These are phyloP conservation scores for Sporothrix mexicana DNA, from an alignment of 2,329 filamentous ascomycete genomes.

Conservation along the genomic window DNA sequence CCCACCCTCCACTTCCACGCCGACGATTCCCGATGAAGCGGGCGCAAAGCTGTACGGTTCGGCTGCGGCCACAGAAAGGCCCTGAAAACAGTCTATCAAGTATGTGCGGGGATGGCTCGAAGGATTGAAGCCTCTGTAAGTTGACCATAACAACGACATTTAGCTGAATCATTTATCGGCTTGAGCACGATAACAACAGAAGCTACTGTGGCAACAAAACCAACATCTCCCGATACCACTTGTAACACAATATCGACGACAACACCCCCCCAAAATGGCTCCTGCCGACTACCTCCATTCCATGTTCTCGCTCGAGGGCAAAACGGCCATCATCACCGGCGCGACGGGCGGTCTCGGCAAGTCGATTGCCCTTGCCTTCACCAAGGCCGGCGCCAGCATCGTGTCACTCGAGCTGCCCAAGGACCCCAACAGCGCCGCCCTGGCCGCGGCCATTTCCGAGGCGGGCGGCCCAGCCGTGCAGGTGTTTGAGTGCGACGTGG, in stretches of 20 bases:
- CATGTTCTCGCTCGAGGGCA: constrained; percentile 24
- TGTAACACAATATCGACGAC: too few species aligned
- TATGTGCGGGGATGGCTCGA: neutral
- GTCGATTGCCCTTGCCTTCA: constrained; percentile 16
- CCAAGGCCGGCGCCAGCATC: constrained; percentile 19
- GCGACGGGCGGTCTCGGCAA: constrained; percentile 21
- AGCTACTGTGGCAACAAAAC: too few species aligned
- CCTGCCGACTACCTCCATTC: constrained; percentile 17
- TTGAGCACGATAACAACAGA: neutral
- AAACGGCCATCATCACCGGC: constrained; percentile 26
- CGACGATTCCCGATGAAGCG: neutral
- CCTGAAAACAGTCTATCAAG: neutral
- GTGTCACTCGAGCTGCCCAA: constrained; percentile 25
- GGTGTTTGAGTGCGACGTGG: neutral
- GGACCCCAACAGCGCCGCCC: constrained; percentile 18
- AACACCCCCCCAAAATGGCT: neutral
- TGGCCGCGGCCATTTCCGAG: neutral
- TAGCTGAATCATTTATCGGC: neutral
- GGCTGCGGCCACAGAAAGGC: neutral
- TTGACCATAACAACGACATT: neutral
- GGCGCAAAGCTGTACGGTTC: neutral
- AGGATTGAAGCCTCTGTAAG: constrained; percentile 1
- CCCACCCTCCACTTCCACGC: neutral
- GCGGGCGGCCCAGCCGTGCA: constrained; percentile 11
- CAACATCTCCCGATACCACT: too few species aligned